Evolutionary conservation across 768 basidiomycete genomes (phyloP).

Genomic region (Mycena floridula): DNA sequence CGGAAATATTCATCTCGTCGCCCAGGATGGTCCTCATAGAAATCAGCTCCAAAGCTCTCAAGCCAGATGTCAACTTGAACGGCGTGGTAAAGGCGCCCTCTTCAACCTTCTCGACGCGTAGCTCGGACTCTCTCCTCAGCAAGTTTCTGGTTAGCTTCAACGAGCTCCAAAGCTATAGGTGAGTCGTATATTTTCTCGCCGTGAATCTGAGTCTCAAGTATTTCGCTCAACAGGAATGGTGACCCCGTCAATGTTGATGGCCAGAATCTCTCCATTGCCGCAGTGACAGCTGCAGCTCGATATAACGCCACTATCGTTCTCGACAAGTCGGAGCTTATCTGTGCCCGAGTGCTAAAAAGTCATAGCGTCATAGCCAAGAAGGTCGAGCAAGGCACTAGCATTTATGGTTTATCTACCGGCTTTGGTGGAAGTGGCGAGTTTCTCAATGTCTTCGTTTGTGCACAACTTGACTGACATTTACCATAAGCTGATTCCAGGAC

Average conservation of each 20-base stretch:
- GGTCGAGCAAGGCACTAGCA: slow-evolving; percentile 58
- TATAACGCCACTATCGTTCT: slow-evolving; percentile 40
- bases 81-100: too few relatives aligned
- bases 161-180: slow-evolving; percentile 56
- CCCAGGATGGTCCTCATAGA: too few relatives aligned
- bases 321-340: slow-evolving; percentile 30
- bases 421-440: slow-evolving; percentile 65
- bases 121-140: slow-evolving; percentile 3
- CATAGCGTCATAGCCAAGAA: slow-evolving; percentile 65
- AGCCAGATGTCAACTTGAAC: too few relatives aligned
- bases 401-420: slow-evolving; percentile 80
- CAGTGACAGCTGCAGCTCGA: slow-evolving; percentile 63
- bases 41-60: too few relatives aligned
- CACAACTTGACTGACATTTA: slow-evolving; percentile 6
- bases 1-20: too few relatives aligned
- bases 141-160: slow-evolving; percentile 42
- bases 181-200: slow-evolving; percentile 9
- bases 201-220: neutral
- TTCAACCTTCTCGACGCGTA: too few relatives aligned
- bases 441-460: slow-evolving; percentile 1
- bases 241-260: slow-evolving; percentile 58
- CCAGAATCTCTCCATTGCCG: slow-evolving; percentile 56
- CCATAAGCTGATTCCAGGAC: slow-evolving; percentile 69
- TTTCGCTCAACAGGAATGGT: slow-evolving; percentile 23
- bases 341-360: slow-evolving; percentile 51